Evolutionary conservation across 768 basidiomycete genomes (phyloP).

Genomic region (Calocera cornea): DNA sequence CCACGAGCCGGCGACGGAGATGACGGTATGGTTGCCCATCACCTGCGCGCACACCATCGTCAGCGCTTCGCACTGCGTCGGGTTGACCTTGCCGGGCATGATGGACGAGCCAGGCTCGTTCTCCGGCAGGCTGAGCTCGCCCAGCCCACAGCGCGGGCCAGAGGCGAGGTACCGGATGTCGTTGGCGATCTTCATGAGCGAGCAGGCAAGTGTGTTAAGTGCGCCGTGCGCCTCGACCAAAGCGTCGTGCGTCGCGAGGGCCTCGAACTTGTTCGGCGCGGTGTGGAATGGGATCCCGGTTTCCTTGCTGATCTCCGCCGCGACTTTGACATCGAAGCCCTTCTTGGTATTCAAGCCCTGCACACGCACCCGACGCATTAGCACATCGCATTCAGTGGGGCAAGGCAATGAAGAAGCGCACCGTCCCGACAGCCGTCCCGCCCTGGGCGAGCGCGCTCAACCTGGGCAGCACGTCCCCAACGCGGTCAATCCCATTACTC

Average conservation of each 20-base stretch:
- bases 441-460: constrained; percentile 87
- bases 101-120: constrained; percentile 99
- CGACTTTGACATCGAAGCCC: constrained; percentile 92
- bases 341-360: constrained; percentile 93
- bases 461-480: constrained; percentile 69
- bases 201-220: constrained; percentile 90
- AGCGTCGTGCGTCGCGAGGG: constrained; percentile 94
- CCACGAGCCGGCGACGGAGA: constrained; percentile 82
- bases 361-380: constrained; percentile 11
- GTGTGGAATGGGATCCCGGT: constrained; percentile 88
- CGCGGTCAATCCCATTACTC: constrained; percentile 74
- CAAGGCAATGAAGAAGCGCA: no score
- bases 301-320: constrained; percentile 77
- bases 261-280: constrained; percentile 99
- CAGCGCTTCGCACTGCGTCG: constrained; percentile 95
- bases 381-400: background rate
- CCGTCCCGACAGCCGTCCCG: constrained; percentile 96
- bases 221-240: constrained; percentile 95
- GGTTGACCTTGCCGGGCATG: constrained; percentile 99
- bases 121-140: constrained; percentile 87
- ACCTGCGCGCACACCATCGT: constrained; percentile 99
- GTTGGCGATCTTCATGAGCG: constrained; percentile 98
- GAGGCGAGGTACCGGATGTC: constrained; percentile 97
- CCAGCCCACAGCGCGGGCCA: constrained; percentile 93
- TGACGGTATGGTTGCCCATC: constrained; percentile 90